Base-by-base conservation (phyloP, 192 early-diverging fungal species). In the Entomortierella lignicola region DNA sequence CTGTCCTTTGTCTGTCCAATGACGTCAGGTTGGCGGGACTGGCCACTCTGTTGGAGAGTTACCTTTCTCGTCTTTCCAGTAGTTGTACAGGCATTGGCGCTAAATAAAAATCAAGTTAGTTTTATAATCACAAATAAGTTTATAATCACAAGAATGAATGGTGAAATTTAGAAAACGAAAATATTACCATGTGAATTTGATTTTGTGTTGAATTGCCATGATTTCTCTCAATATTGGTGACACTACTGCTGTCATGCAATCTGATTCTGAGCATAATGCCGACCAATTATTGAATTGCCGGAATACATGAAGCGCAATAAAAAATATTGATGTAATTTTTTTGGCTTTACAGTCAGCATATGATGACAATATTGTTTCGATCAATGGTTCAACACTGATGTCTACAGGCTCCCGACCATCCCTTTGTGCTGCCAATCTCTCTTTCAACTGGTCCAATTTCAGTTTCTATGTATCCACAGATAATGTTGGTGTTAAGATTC, bases 131-230 rank as follows among this genome's bases (percentile, higher is more conserved):
- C 13, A 58, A 30, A 11, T 58, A 58, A 30, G 5, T 41, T 10
- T 41, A 58, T 58, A 58, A 23, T 58, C 56, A 58, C 29, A 11
- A 55, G 54, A 55, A 29, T 30, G 29, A 56, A 56, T 56, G 29
- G 55, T 30, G 23, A 52, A 37, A 63, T 30, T 51, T 50, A n/a
- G n/a, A 13, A 20, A 31, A 51, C 48, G 50, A 23, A 23, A 13
- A 64, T 31, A 27, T 63, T 63, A 63, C 62, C 50, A 63, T 32
- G 62, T 63, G 50, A 63, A 63, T 32, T 53, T 63, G 62, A 63
- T 34, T 31, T 51, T 63, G 30, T 52, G 62, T 37, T 63, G 50
- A 34, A 52, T 39, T 7, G 47, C 15, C 62, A 63, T 63, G 30
- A 63, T 4, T 12, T 53, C 62, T 37, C 21, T 51, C 62, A 63